Evolutionary conservation across 345 rosid genomes (phyloP).

Genomic region (Hibiscus tridactylites): DNA sequence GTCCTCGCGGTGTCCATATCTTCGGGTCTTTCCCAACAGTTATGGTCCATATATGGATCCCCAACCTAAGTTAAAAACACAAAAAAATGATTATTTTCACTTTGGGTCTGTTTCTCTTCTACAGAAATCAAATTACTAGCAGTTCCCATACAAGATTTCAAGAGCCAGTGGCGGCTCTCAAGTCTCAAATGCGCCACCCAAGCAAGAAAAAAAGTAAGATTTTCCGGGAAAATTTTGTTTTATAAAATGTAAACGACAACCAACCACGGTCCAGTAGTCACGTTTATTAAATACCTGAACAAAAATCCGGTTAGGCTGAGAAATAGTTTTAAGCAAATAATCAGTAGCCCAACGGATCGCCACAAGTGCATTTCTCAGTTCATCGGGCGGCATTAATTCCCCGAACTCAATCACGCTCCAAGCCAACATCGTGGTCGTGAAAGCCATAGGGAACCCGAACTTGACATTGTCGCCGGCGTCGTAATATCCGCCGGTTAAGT

Average conservation of each 20-base stretch:
- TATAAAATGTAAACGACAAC: slow-evolving; percentile 4
- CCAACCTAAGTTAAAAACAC: slow-evolving; percentile 49
- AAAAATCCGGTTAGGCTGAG: slow-evolving; percentile 83
- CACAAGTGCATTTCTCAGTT: slow-evolving; percentile 49
- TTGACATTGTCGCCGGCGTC: slow-evolving; percentile 97
- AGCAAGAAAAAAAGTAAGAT: neutral
- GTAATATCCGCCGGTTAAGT: slow-evolving; percentile 84
- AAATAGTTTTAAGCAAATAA: slow-evolving; percentile 70
- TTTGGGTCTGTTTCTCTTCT: neutral
- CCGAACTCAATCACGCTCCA: slow-evolving; percentile 94
- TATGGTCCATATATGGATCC: slow-evolving; percentile 72
- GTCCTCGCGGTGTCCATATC: slow-evolving; percentile 92
- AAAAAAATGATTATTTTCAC: neutral
- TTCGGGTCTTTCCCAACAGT: slow-evolving; percentile 96
- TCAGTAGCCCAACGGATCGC: slow-evolving; percentile 82
- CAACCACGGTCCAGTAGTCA: neutral
- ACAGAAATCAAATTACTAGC: neutral
- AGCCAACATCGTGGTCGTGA: slow-evolving; percentile 73
- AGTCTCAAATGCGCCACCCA: neutral
- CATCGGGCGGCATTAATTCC: slow-evolving; percentile 59
- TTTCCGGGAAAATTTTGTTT: slow-evolving; percentile 2
- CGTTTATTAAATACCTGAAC: slow-evolving; percentile 53
- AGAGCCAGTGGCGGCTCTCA: neutral
- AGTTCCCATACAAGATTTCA: neutral
- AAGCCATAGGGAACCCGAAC: slow-evolving; percentile 92